These are phyloP conservation scores for Entomortierella beljakovae DNA, from an alignment of 192 early-diverging fungal species.

Conservation along the genomic window DNA sequence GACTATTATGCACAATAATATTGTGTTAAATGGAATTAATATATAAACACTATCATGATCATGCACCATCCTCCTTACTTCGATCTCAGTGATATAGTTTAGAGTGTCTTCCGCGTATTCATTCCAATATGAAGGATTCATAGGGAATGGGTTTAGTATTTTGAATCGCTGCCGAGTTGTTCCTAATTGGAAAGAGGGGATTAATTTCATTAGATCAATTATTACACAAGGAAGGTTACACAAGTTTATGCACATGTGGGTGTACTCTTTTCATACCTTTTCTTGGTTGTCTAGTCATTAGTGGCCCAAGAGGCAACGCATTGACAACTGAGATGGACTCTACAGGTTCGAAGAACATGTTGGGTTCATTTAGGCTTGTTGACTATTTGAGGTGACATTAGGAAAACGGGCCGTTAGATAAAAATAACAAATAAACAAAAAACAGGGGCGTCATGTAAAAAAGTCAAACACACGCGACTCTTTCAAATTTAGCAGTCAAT, in stretches of 20 bases:
- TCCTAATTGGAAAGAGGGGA: constrained; percentile 3
- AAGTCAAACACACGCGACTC: not conserved
- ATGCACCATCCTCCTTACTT: constrained; percentile 25
- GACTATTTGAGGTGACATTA: not conserved
- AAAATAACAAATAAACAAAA: not conserved
- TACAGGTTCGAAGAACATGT: not conserved
- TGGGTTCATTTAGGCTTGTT: not conserved
- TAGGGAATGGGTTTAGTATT: constrained; percentile 22
- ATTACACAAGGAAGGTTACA: not conserved
- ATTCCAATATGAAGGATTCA: constrained; percentile 29
- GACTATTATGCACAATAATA: constrained; percentile 4
- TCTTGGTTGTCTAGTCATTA: constrained; percentile 37
- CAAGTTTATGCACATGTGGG: not conserved
- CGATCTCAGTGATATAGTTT: constrained; percentile 25
- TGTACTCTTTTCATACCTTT: constrained; percentile 15
- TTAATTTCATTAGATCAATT: not conserved
- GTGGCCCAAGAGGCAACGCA: constrained; percentile 5
- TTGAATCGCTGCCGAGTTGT: constrained; percentile 16
- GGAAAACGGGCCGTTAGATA: not conserved
- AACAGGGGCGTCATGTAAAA: not conserved
- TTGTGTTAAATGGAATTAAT: not conserved
- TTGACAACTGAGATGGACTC: not conserved
- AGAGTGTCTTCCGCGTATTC: constrained; percentile 51
- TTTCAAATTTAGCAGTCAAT: not conserved
- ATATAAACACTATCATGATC: not conserved